Base-by-base conservation (phyloP, 352 stramenopile genomes). In the Phytophthora sansomeana region DNA sequence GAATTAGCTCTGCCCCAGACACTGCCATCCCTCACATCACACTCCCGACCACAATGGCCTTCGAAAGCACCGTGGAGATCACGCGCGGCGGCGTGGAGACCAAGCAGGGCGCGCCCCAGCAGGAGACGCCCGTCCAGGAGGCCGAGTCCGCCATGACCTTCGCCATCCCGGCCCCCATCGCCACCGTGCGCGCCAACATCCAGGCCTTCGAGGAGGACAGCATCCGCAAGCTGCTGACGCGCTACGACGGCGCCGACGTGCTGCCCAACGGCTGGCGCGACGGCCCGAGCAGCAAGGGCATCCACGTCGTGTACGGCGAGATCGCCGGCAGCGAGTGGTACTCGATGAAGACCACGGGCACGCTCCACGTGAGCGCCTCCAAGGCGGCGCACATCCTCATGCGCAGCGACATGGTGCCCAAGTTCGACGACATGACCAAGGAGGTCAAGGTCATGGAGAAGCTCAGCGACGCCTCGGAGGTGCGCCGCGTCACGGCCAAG, bases 381-480 rank as follows among this genome's bases (percentile, higher is more conserved):
- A 85, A 82, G 47, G 80, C 77, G 13, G 81, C 82, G 16, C 48
- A 67, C 13, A 66, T 91, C 30, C 69, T 95, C 29, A 77, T 81
- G 57, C 63, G 74, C 24, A 58, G 71, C 28, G 73, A 91, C 30
- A 87, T 86, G 73, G 83, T 90, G 16, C 84, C 84, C 9, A 88
- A 87, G 64, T 91, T 89, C 49, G 86, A 95, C 46, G 85, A 93
- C 28, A 90, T 93, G 80, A 95, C 84, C 16, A 89, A 88, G 70
- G 79, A 91, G 35, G 80, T 90, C 4, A 75, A 74, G 41, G 19
- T 77, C 3, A 46, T 95, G 36, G 81, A 95, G 63, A 84, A 83
- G 55, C 74, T 90, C 19, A 89, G 71, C 49, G 80, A 86, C 16
- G 69, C 65, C 24, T 93, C 84, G 0, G 82, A 95, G 43, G 71